Percentiles rank a stretch among this genome's conserved stretches.
Conservation (phyloP, 306 rosid species). For the Macrotyloma uniflorum region DNA sequence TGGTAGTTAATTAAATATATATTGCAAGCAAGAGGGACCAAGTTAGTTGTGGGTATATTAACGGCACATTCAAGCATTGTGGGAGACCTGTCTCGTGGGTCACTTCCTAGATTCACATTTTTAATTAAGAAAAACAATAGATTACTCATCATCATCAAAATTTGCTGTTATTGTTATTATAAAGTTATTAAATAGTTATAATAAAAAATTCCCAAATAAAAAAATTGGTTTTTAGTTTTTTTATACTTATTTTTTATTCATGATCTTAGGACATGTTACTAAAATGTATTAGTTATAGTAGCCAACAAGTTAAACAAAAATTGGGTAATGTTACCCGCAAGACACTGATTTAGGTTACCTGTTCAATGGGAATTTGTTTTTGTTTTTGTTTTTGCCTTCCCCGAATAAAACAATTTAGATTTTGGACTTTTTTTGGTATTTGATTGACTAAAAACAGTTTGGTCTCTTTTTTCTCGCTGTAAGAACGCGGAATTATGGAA, state of each 20-base stretch:
- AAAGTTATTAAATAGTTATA: no score
- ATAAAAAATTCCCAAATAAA: no score
- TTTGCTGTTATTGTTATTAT: no score
- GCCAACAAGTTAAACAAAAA: slow-evolving; percentile 5
- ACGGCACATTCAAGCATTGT: neutral
- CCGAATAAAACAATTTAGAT: slow-evolving; percentile 18
- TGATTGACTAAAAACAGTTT: slow-evolving; percentile 28
- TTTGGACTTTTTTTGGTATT: slow-evolving; percentile 18
- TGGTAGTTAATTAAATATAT: neutral
- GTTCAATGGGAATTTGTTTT: neutral
- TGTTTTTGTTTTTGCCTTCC: neutral
- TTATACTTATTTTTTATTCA: neutral
- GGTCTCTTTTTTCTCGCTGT: slow-evolving; percentile 10
- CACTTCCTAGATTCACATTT: neutral
- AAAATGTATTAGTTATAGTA: slow-evolving; percentile 6
- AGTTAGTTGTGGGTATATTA: slow-evolving; percentile 26
- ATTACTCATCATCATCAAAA: no score
- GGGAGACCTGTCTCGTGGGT: neutral
- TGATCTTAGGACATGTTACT: neutral
- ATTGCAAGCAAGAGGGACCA: slow-evolving; percentile 3
- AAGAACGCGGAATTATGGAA: neutral
- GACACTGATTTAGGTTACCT: slow-evolving; percentile 25
- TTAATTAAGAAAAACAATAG: neutral
- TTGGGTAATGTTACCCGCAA: slow-evolving; percentile 17
- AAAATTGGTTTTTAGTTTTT: no score